Base-by-base conservation (phyloP, 108 stramenopile genomes). In the Fragilariopsis cylindrus region DNA sequence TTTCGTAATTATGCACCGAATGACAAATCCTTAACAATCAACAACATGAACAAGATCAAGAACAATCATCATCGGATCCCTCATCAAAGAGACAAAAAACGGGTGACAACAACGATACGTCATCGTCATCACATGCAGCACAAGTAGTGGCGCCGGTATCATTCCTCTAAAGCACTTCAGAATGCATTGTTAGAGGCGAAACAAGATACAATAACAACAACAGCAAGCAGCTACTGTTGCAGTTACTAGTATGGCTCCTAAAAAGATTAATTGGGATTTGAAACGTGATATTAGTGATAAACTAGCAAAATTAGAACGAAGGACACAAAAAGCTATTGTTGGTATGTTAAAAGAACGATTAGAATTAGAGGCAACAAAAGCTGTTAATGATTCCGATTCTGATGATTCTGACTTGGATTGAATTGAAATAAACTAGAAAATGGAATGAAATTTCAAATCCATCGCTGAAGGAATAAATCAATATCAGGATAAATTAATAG, bases 211-310 rank as follows among this genome's bases (percentile, higher is more conserved):
- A 44, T 43, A 48, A 3, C 49, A 54, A n/a, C n/a, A n/a, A n/a
- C n/a, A n/a, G n/a, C n/a, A n/a, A n/a, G n/a, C n/a, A n/a, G n/a
- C n/a, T 50, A 60, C 43, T 5, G 77, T 67, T 43, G 18, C 49
- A 0, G n/a, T n/a, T n/a, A n/a, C n/a, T n/a, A 21, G 6, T 40
- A 49, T 81, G 41, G 73, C 86, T 18, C 85, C 90, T 4, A 84
- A 90, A 67, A 95, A 95, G 71, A 83, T 90, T 48, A 95, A 95
- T 76, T 87, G 87, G 88, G 94, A 95, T 89, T 79, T 95, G 73
- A 95, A 95, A 57, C 80, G 91, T 41, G 94, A 90, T 72, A 84
- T 92, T 60, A 65, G 81, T 60, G 60, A 69, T 11, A 91, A 90
- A 63, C 79, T 95, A 65, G 82, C 88, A 7, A 83, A 82, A 69